phyloP scores from a whole-genome alignment of 331 rosid genomes.

The Quercus phellos region DNA sequence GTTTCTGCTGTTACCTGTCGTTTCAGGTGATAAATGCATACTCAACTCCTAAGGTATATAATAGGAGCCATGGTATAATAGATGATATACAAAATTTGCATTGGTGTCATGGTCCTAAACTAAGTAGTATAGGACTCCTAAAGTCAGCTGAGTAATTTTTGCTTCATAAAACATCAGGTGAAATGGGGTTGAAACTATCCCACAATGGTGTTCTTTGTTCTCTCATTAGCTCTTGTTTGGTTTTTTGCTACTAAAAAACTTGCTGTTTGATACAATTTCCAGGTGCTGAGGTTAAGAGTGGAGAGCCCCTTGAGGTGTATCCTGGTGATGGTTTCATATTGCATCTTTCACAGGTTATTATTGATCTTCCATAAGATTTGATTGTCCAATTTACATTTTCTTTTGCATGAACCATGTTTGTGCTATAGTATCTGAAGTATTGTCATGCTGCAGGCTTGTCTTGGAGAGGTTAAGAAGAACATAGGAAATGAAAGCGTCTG shows the following conservation, averaged over 20 bases:
- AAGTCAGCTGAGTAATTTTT: too few species aligned
- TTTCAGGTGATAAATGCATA: too few species aligned
- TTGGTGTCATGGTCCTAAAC: too few species aligned
- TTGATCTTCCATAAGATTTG: conserved; percentile 2
- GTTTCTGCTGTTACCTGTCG: too few species aligned
- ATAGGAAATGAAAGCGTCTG: conserved; percentile 45
- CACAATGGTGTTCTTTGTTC: not conserved
- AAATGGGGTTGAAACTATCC: not conserved
- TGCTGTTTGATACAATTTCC: not conserved
- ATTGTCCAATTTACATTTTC: not conserved
- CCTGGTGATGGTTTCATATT: conserved; percentile 40
- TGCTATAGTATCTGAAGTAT: conserved; percentile 3
- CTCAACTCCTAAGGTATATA: too few species aligned
- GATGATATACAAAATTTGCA: too few species aligned
- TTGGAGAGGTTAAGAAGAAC: conserved; percentile 55
- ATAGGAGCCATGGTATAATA: too few species aligned
- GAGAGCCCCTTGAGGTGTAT: conserved; percentile 47
- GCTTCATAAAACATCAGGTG: too few species aligned
- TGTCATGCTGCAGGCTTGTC: conserved; percentile 47
- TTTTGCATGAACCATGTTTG: not conserved
- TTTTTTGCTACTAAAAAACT: not conserved
- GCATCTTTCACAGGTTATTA: conserved; percentile 65
- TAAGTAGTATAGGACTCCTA: too few species aligned
- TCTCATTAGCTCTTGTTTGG: not conserved
- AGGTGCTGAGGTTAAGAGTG: conserved; percentile 71